These are phyloP conservation scores for Dioszegia aurantiaca DNA, from an alignment of 768 basidiomycete genomes.

Conservation along the genomic window DNA sequence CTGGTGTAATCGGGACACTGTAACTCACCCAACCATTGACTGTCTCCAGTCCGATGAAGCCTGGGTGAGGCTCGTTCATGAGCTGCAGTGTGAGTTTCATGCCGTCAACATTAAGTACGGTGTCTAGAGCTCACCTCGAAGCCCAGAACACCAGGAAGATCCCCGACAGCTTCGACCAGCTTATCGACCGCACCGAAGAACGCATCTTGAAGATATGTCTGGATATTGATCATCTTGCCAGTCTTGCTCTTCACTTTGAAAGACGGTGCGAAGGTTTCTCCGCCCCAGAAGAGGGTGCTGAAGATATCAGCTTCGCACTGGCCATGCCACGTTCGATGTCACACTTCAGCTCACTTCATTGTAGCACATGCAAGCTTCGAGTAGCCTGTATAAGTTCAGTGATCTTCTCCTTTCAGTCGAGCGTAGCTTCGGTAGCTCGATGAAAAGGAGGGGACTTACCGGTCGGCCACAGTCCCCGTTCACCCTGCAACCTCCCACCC, in stretches of 20 bases:
- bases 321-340: too few relatives aligned
- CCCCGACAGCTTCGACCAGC: conserved; percentile 67
- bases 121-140: conserved; percentile 67
- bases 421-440: neutral
- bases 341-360: conserved; percentile 60
- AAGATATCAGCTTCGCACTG: conserved; percentile 11
- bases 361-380: conserved; percentile 89
- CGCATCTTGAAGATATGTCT: conserved; percentile 75
- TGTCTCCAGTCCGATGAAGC: conserved; percentile 78
- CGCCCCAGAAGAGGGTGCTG: conserved; percentile 91
- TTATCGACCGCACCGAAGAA: conserved; percentile 74
- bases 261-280: conserved; percentile 78
- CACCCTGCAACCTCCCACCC: conserved; percentile 63
- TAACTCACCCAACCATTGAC: conserved; percentile 64
- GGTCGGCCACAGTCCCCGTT: conserved; percentile 85
- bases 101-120: too few relatives aligned
- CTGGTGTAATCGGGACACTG: neutral
- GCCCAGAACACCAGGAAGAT: conserved; percentile 75
- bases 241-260: conserved; percentile 56
- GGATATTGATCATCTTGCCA: conserved; percentile 61
- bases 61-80: conserved; percentile 92
- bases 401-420: neutral
- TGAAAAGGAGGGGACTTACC: conserved; percentile 46
- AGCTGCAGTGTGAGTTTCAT: conserved; percentile 57
- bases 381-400: conserved; percentile 58